Conservation (phyloP, 2,329 filamentous ascomycete genomes). For the Fusarium setosum region DNA sequence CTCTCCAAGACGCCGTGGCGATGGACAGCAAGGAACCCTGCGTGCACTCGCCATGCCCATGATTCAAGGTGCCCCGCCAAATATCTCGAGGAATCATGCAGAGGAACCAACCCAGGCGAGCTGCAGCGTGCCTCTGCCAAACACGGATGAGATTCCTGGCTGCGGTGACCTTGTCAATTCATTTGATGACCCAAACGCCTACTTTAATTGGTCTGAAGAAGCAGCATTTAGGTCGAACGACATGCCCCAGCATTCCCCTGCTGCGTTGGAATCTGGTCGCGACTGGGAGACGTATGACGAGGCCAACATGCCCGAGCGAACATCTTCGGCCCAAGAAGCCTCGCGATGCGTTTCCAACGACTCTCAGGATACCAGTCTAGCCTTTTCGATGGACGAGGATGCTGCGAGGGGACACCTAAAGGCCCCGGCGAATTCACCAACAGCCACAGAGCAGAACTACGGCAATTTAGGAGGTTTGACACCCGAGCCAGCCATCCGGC, state of each 20-base stretch:
- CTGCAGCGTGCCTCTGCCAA: constrained; percentile 1
- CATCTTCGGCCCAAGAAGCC: constrained; percentile 24
- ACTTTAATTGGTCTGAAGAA: constrained; percentile 44
- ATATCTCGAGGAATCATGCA: not conserved
- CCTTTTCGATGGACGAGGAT: constrained; percentile 49
- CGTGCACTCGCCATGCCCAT: not conserved
- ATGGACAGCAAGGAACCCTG: not conserved
- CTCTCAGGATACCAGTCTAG: constrained; percentile 19
- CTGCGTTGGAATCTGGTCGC: constrained; percentile 7
- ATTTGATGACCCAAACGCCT: constrained; percentile 39
- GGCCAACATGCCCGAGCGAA: constrained; percentile 56
- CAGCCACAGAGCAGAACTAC: constrained; percentile 28
- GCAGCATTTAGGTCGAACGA: constrained; percentile 29
- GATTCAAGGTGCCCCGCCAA: not conserved
- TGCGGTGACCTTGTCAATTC: constrained; percentile 25
- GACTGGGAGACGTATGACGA: constrained; percentile 51
- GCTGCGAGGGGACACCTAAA: constrained; percentile 42
- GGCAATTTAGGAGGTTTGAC: constrained; percentile 33
- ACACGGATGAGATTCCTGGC: not conserved
- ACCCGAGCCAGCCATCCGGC: not conserved
- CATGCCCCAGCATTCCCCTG: not conserved
- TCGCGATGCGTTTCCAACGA: constrained; percentile 14
- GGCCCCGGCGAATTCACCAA: constrained; percentile 58
- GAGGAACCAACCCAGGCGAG: not conserved
- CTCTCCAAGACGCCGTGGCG: constrained; percentile 61